Evolutionary conservation across 2,329 filamentous ascomycete genomes (phyloP), one percentile per base, ranked within the genome.

Genomic region (Mycosphaerella sp.): DNA sequence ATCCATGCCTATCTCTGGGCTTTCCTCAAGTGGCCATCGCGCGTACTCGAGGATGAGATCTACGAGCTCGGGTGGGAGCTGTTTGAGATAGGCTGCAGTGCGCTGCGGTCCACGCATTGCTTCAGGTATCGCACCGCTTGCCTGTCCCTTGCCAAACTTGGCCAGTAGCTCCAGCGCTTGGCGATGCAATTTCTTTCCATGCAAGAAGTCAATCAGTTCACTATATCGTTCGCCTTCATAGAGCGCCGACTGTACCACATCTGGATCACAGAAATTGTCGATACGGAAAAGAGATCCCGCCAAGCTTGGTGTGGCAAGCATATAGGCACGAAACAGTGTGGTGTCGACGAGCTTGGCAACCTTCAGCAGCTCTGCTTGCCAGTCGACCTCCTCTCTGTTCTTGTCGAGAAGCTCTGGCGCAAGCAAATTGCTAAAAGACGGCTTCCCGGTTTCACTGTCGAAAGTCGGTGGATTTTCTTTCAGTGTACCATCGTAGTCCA

Each of bases 201-300:
- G 89, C 62, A 97, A 84, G 68, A 98, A 98, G 69, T 97, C 92
- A n/a, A 98, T 90, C 1, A 98, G 76, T 72, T 97, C 92, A 48
- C 86, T 92, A 71, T 95, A 96, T 32, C 91, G 83, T 54, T 87
- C 87, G 40, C 85, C 89, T 68, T 95, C 89, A 56, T 95, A 83
- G 4, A 98, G 76, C 64, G 90, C 90, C 70, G 95, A 88, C 67
- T 95, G 93, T 21, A 98, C 92, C 2, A 97, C 93, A 31, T 89
- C 86, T 0, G 93, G 92, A 64, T 98, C 92, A 70, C 93, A 97
- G 68, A 96, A 97, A 69, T 98, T 98, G 67, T 91, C 86, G 48
- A 97, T 89, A 23, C 93, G 89, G 74, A 98, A 97, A 0, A 98
- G 79, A 0, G 91, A 89, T 1, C 88, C 87, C 3, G 90, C 90